These are phyloP conservation scores for Aspergillus flavus DNA, from an alignment of 2,329 filamentous ascomycete species.

Conservation along the genomic window DNA sequence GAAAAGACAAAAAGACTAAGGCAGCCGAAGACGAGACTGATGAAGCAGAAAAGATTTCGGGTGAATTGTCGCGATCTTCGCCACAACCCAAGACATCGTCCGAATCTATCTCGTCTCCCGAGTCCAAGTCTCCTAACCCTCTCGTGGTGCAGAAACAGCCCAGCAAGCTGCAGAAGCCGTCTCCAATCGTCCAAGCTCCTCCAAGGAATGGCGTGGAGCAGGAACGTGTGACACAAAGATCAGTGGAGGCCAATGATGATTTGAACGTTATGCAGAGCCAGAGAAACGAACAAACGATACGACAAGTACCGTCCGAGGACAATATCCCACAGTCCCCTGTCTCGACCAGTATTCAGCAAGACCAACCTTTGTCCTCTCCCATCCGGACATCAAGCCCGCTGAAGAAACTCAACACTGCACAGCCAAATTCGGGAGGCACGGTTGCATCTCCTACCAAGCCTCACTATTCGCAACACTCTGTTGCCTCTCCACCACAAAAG, in stretches of 20 bases:
- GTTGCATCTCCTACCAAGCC: conserved; percentile 28
- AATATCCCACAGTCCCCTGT: conserved; percentile 25
- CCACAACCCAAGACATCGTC: conserved; percentile 48
- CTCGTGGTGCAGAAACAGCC: conserved; percentile 56
- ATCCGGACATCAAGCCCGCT: conserved; percentile 24
- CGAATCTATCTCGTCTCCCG: conserved; percentile 44
- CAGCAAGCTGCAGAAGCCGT: conserved; percentile 72
- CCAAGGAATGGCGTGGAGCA: conserved; percentile 38
- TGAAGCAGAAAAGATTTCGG: conserved; percentile 61
- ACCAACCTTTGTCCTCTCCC: conserved; percentile 24
- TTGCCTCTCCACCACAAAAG: conserved; percentile 34
- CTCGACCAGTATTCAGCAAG: conserved; percentile 23
- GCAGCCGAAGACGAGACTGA: conserved; percentile 50
- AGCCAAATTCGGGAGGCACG: conserved; percentile 17
- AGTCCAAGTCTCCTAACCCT: conserved; percentile 35
- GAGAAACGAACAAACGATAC: conserved; percentile 35
- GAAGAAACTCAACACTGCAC: conserved; percentile 27
- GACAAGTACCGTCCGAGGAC: conserved; percentile 37
- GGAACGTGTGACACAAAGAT: conserved; percentile 22
- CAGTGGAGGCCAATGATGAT: conserved; percentile 10
- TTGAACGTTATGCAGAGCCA: conserved; percentile 22
- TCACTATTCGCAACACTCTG: conserved; percentile 21
- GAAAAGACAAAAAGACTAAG: conserved; percentile 64
- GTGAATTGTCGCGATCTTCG: conserved; percentile 56
- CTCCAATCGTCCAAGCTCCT: conserved; percentile 46